Base-by-base conservation (phyloP, 208 protist species). In the Crithidia brevicula region DNA sequence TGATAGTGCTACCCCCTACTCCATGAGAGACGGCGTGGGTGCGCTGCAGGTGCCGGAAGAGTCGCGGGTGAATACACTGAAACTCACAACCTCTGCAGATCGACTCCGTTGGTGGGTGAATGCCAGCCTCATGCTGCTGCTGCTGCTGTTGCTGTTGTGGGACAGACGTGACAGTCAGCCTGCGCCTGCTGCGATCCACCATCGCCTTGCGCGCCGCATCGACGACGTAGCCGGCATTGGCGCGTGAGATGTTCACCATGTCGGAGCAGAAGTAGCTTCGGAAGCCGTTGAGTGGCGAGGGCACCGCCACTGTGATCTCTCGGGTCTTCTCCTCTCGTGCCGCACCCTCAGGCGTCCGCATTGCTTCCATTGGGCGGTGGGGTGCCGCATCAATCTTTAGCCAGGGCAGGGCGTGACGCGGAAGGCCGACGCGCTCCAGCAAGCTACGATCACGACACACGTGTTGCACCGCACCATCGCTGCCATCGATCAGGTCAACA, bases 61-160 rank as follows among this genome's bases (percentile, higher is more conserved):
- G 25, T 1, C 66, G 53, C 7, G 66, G 66, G 23, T 72, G 66
- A 1, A 72, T 46, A 28, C 66, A 72, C 20, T 64, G 66, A 11
- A 72, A 61, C 6, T 11, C 22, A 22, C 66, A 72, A 10, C 54
- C 66, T 7, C 1, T 27, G 27, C 66, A 72, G 11, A n/a, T n/a
- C n/a, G n/a, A n/a, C n/a, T n/a, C n/a, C n/a, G n/a, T n/a, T n/a
- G n/a, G n/a, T n/a, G n/a, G n/a, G n/a, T n/a, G n/a, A n/a, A n/a
- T n/a, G n/a, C n/a, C n/a, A n/a, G n/a, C n/a, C n/a, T n/a, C n/a
- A n/a, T n/a, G n/a, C n/a, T n/a, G n/a, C n/a, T n/a, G n/a, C n/a
- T n/a, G n/a, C n/a, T n/a, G n/a, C n/a, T n/a, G n/a, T n/a, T n/a
- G n/a, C n/a, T n/a, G n/a, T n/a, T n/a, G n/a, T n/a, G n/a, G n/a